Evolutionary conservation across 257 asterid species (phyloP).

Genomic region (Petrea volubilis): DNA sequence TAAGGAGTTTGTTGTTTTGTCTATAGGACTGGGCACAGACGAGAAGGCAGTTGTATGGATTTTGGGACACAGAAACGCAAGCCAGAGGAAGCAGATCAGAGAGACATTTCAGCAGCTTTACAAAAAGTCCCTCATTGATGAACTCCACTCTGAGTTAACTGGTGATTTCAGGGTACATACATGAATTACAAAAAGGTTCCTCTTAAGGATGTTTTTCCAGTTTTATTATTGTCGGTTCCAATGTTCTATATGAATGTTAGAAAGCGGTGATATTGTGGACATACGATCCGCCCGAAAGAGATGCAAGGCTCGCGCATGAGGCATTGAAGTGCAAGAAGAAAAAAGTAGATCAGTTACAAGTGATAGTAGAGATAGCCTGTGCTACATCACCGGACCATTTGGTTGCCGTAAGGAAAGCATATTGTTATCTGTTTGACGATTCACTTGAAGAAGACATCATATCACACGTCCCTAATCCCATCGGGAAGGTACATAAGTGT

Average conservation of each 20-base stretch:
- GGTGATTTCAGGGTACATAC: constrained; percentile 72
- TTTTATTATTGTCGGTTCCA: neutral
- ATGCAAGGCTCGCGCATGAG: constrained; percentile 69
- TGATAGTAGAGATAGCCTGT: constrained; percentile 77
- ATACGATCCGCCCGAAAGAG: constrained; percentile 76
- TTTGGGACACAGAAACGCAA: constrained; percentile 63
- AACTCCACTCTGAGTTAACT: constrained; percentile 55
- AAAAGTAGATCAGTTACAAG: constrained; percentile 50
- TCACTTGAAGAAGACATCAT: constrained; percentile 82
- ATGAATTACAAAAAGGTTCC: no score
- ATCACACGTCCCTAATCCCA: constrained; percentile 51
- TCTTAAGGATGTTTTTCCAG: no score
- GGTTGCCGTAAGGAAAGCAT: constrained; percentile 61
- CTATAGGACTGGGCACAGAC: constrained; percentile 69
- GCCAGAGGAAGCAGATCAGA: constrained; percentile 62
- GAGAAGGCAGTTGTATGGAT: constrained; percentile 63
- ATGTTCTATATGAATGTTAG: constrained; percentile 32
- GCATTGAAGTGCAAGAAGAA: constrained; percentile 57
- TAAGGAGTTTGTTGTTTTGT: constrained; percentile 19
- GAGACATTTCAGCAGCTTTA: constrained; percentile 59
- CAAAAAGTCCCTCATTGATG: constrained; percentile 56
- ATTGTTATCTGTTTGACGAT: constrained; percentile 52
- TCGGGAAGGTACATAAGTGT: constrained; percentile 56
- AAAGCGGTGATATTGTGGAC: constrained; percentile 69
- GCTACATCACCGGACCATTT: constrained; percentile 75